A percentile compares a stretch with the other conserved stretches of the same genome.
These are phyloP conservation scores for Rickenella mellea DNA, from an alignment of 768 basidiomycete species.

Conservation along the genomic window DNA sequence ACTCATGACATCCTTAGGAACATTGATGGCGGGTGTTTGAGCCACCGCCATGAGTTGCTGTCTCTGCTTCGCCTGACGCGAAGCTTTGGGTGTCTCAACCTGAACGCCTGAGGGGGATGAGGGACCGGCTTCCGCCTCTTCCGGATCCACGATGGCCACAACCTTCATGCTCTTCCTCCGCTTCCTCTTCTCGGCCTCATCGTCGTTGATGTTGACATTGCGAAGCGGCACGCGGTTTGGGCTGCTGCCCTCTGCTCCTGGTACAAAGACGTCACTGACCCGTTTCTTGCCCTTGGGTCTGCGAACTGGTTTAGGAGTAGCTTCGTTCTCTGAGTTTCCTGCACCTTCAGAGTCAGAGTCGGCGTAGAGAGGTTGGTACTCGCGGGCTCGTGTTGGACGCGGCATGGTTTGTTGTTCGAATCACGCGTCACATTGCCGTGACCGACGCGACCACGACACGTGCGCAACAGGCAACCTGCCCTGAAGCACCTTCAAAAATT, in stretches of 20 bases:
- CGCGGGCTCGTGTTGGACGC: conserved; percentile 5
- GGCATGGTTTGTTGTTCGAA: too few relatives aligned
- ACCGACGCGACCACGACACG: too few relatives aligned
- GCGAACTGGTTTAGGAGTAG: neutral
- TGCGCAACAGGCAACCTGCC: too few relatives aligned
- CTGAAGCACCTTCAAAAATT: too few relatives aligned
- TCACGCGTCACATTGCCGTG: too few relatives aligned
- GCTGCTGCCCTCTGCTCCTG: conserved; percentile 4
- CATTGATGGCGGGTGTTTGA: conserved; percentile 45
- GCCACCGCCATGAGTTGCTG: conserved; percentile 53
- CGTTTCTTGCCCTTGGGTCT: conserved; percentile 10
- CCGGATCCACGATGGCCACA: conserved; percentile 22
- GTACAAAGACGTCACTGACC: conserved; percentile 7
- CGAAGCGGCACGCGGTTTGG: conserved; percentile 32
- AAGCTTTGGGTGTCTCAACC: conserved; percentile 21
- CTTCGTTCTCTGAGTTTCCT: neutral
- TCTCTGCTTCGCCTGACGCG: conserved; percentile 43
- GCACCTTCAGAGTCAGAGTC: conserved; percentile 4
- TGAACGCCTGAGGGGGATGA: conserved; percentile 35
- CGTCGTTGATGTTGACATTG: conserved; percentile 59
- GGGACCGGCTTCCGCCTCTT: conserved; percentile 47
- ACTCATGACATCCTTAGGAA: conserved; percentile 77
- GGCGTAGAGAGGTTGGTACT: neutral
- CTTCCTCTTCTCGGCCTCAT: conserved; percentile 77
- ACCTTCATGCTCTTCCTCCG: conserved; percentile 56